These are phyloP conservation scores for Penicillium brasilianum DNA, from an alignment of 2,329 filamentous ascomycete species.

Conservation along the genomic window DNA sequence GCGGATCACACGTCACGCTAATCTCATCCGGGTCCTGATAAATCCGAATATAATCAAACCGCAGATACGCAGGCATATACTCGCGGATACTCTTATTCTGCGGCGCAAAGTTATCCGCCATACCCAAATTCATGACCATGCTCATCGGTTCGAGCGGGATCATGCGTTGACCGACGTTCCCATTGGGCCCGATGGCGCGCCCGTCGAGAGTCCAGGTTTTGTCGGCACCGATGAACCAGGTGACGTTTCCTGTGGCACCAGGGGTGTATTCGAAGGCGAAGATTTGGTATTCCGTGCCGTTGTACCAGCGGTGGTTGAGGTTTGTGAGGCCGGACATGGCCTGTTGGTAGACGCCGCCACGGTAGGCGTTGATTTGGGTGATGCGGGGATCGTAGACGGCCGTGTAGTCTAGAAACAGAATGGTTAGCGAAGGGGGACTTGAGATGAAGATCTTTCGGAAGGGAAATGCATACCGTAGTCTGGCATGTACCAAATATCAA, in stretches of 20 bases:
- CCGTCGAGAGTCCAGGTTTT: slow-evolving; percentile 68
- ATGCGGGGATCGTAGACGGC: slow-evolving; percentile 67
- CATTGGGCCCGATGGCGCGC: slow-evolving; percentile 67
- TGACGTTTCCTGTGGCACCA: slow-evolving; percentile 64
- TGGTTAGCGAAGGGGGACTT: not conserved
- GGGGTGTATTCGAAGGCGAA: slow-evolving; percentile 69
- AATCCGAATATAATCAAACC: slow-evolving; percentile 72
- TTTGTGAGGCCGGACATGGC: slow-evolving; percentile 66
- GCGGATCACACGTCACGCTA: slow-evolving; percentile 69
- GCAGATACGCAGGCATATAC: slow-evolving; percentile 67
- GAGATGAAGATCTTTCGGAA: not conserved
- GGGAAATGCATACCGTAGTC: slow-evolving; percentile 53
- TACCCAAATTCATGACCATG: slow-evolving; percentile 71
- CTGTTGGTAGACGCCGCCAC: slow-evolving; percentile 67
- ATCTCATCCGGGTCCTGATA: slow-evolving; percentile 67
- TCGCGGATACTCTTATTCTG: slow-evolving; percentile 63
- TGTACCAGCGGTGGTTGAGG: slow-evolving; percentile 70
- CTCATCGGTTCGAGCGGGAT: slow-evolving; percentile 72
- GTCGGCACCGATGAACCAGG: slow-evolving; percentile 70
- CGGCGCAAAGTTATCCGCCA: slow-evolving; percentile 68
- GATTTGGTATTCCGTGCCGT: slow-evolving; percentile 65
- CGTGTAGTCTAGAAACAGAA: slow-evolving; percentile 57
- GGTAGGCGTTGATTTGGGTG: slow-evolving; percentile 64
- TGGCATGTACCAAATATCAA: slow-evolving; percentile 72
- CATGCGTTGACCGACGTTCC: slow-evolving; percentile 69